Evolutionary conservation across 1,284 basidiomycete species (phyloP).

Genomic region (Amylostereum areolatum): DNA sequence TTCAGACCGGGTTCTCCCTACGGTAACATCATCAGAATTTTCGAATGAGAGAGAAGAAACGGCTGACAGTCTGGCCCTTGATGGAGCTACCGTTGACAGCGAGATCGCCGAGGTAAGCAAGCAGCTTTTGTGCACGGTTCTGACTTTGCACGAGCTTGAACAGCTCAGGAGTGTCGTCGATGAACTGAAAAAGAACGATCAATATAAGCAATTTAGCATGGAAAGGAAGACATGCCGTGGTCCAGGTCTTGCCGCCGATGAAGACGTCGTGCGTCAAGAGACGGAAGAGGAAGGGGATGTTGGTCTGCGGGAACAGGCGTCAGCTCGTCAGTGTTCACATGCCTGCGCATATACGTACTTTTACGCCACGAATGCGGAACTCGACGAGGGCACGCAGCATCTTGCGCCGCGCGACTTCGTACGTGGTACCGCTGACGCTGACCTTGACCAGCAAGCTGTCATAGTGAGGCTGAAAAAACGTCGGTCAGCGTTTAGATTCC

Average conservation of each 20-base stretch:
- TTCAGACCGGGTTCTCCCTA: conserved; percentile 91
- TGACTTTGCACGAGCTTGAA: conserved; percentile 98
- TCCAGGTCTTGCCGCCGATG: conserved; percentile 97
- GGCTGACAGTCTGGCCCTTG: conserved; percentile 73
- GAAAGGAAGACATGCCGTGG: conserved; percentile 57
- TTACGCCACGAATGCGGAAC: conserved; percentile 99
- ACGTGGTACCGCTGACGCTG: conserved; percentile 93
- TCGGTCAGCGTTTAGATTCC: background rate
- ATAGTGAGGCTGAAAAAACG: conserved; percentile 78
- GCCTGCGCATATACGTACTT: conserved; percentile 41
- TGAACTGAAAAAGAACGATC: conserved; percentile 59
- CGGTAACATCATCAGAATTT: conserved; percentile 1
- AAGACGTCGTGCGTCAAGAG: conserved; percentile 97
- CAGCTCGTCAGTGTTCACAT: conserved; percentile 2
- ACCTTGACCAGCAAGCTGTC: conserved; percentile 98
- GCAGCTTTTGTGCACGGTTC: conserved; percentile 97
- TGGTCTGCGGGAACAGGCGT: conserved; percentile 54
- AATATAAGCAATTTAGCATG: conserved; percentile 2
- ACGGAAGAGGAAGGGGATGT: conserved; percentile 99
- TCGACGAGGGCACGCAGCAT: conserved; percentile 99
- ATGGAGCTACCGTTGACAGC: conserved; percentile 98
- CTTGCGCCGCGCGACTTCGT: conserved; percentile 97
- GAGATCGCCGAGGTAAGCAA: conserved; percentile 96
- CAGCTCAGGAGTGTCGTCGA: conserved; percentile 97
- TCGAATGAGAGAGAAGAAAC: background rate